Evolutionary conservation across 495 filamentous ascomycete genomes (phyloP).

Genomic region (Podospora tetraspora): DNA sequence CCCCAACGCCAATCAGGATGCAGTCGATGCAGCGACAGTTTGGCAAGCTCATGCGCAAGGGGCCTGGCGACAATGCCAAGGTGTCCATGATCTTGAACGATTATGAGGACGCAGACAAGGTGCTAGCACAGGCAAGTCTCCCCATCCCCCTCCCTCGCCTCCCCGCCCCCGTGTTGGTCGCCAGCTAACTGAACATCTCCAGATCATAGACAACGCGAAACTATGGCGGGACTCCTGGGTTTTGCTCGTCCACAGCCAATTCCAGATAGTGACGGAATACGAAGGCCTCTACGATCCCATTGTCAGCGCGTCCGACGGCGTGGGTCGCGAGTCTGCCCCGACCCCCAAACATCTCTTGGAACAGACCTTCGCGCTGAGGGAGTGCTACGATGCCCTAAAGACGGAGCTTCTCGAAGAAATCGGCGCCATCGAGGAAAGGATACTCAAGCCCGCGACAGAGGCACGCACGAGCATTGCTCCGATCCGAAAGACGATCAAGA

Average conservation of each 20-base stretch:
- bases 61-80: slow-evolving; percentile 71
- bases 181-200: background rate
- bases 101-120: slow-evolving; percentile 77
- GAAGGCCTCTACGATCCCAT: slow-evolving; percentile 81
- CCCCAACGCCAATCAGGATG: slow-evolving; percentile 47
- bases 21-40: slow-evolving; percentile 74
- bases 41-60: slow-evolving; percentile 61
- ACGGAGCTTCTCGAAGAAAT: slow-evolving; percentile 72
- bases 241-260: slow-evolving; percentile 65
- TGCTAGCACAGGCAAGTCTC: slow-evolving; percentile 61
- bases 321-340: slow-evolving; percentile 49
- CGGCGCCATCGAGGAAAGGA: slow-evolving; percentile 60
- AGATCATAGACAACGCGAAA: slow-evolving; percentile 80
- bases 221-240: slow-evolving; percentile 84
- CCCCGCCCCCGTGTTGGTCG: background rate
- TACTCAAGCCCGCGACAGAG: slow-evolving; percentile 67
- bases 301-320: slow-evolving; percentile 50
- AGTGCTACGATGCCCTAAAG: slow-evolving; percentile 68
- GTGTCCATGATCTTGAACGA: slow-evolving; percentile 72
- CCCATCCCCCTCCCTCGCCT: background rate
- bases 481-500: slow-evolving; percentile 87
- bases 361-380: slow-evolving; percentile 61
- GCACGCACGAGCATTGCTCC: slow-evolving; percentile 68
- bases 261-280: slow-evolving; percentile 63
- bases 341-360: slow-evolving; percentile 62